Evolutionary conservation across 192 early-diverging fungal species (phyloP).

Genomic region (Chytriomyces sp.): DNA sequence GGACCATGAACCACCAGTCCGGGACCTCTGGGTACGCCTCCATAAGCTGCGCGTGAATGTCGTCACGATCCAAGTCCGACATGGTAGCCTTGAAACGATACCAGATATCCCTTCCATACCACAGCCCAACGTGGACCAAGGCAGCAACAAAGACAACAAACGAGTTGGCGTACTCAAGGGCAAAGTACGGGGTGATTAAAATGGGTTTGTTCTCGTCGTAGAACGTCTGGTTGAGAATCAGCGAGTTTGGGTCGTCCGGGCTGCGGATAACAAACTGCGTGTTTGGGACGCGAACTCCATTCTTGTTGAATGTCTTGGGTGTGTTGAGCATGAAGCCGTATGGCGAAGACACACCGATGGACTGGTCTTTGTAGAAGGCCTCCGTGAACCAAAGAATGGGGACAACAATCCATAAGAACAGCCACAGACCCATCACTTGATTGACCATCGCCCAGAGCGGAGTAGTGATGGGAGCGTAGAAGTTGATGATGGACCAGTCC

Average conservation of each 20-base stretch:
- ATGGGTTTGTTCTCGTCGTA: slow-evolving; percentile 37
- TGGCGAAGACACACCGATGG: slow-evolving; percentile 5
- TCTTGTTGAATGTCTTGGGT: slow-evolving; percentile 8
- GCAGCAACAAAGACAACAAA: slow-evolving; percentile 31
- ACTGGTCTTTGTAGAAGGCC: slow-evolving; percentile 3
- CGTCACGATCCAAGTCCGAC: slow-evolving; percentile 28
- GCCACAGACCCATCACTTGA: slow-evolving; percentile 14
- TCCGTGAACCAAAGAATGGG: slow-evolving; percentile 26
- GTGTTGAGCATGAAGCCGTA: slow-evolving; percentile 22
- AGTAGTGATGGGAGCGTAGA: slow-evolving; percentile 8
- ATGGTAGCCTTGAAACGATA: slow-evolving; percentile 16
- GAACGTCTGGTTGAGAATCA: slow-evolving; percentile 22
- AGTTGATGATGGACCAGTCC: slow-evolving; percentile 32
- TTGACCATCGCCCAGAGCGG: slow-evolving; percentile 30
- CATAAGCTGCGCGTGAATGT: slow-evolving; percentile 75
- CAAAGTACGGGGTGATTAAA: slow-evolving; percentile 36
- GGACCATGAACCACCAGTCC: slow-evolving; percentile 58
- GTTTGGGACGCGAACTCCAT: not conserved
- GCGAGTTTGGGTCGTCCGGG: not conserved
- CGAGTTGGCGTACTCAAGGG: slow-evolving; percentile 12
- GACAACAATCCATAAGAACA: slow-evolving; percentile 29
- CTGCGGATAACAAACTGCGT: not conserved
- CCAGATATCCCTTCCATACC: slow-evolving; percentile 32
- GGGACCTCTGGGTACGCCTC: slow-evolving; percentile 70
- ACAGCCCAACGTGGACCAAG: slow-evolving; percentile 32